Conservation (phyloP, 2,329 filamentous ascomycete species). For the Ophiostoma ulmi region DNA sequence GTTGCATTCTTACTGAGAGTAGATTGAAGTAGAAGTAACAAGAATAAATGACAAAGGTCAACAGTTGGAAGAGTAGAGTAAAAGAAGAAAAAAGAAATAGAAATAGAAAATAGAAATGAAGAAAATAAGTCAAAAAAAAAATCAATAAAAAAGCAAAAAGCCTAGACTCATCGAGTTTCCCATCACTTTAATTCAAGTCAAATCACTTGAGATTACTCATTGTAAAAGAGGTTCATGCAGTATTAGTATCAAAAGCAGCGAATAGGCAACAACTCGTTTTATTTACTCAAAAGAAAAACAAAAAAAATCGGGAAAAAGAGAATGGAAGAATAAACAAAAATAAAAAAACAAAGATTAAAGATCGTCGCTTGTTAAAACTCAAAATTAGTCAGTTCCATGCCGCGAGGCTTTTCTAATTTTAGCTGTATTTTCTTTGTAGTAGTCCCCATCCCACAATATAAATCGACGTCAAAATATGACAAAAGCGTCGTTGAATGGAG, state of each 20-base stretch:
- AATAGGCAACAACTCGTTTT: neutral
- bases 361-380: neutral
- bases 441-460: neutral
- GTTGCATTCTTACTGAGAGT: too few species aligned
- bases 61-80: neutral
- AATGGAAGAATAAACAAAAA: neutral
- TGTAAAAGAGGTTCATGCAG: neutral
- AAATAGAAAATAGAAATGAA: neutral
- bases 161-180: neutral
- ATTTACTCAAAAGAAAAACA: neutral
- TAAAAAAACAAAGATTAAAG: neutral
- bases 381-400: neutral
- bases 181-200: neutral
- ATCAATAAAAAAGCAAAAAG: neutral
- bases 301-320: neutral
- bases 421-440: neutral
- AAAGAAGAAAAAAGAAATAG: neutral
- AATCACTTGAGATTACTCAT: neutral
- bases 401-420: neutral
- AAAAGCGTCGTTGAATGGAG: slow-evolving; percentile 1
- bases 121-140: neutral
- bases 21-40: too few species aligned
- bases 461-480: neutral
- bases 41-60: too few species aligned
- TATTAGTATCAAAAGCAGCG: neutral